Base-by-base conservation (phyloP, 2,329 filamentous ascomycete species). In the Aspergillus japonicus region DNA sequence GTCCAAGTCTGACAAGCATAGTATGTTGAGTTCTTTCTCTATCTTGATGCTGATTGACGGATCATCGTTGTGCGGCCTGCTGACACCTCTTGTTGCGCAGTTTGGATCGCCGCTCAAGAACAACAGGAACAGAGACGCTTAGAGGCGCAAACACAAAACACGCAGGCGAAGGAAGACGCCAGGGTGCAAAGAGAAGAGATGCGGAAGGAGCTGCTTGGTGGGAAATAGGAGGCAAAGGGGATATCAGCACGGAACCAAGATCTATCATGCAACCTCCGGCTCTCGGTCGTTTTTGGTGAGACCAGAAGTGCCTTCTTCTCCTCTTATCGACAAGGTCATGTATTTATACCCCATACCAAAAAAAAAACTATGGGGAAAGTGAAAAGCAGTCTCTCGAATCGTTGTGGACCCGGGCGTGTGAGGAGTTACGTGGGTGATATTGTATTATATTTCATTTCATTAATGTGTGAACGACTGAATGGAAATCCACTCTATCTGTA, bases 1-100 rank as follows among this genome's bases (percentile, higher is more conserved):
- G 75, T 90, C 91, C 26, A 96, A 93, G 80, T 95, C 89, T 14
- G 89, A 96, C 72, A 96, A 94, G 79, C 91, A 91, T 48, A 96
- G 92, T 96, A 82, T 62, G 73, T 72, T 29, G 14, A 23, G 23
- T 31, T 29, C 31, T 33, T n/a, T 47, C 14, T 21, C 8, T 44
- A 10, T 29, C 5, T 5, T 3, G 3, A n/a, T 19, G 16, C 11
- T 21, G 16, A 7, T 33, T 39, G 24, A n/a, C n/a, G 29, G 26
- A n/a, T 33, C 14, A 7, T n/a, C 4, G 21, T 5, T 16, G 11
- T 53, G 23, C 16, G 23, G 29, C n/a, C 8, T 12, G 42, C 42
- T 29, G 39, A 54, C 67, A 55, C 8, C 49, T n/a, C 29, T 16
- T 53, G 29, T 52, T 24, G n/a, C 56, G 16, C 61, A 78, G 76